These are phyloP conservation scores for Acanthamoeba polyphaga DNA, from an alignment of 208 protist genomes.

Conservation along the genomic window DNA sequence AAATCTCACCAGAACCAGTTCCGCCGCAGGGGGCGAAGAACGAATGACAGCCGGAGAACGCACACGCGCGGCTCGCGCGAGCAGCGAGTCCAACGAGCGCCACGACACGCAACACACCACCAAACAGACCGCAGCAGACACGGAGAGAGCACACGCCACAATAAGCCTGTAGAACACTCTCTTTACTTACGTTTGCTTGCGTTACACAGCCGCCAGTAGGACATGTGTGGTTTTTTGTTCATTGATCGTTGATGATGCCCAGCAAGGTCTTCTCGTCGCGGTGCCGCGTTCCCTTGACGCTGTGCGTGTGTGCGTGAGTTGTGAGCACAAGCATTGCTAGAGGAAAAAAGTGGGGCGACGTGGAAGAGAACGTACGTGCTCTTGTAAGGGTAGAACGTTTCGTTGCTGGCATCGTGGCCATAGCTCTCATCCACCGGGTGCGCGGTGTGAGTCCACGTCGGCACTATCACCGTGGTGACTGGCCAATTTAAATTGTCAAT, in stretches of 20 bases:
- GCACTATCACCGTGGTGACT: slow-evolving; percentile 57
- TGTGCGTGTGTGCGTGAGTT: neutral
- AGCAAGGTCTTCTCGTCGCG: neutral
- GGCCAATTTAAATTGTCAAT: neutral
- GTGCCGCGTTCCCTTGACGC: neutral
- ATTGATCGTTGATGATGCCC: slow-evolving; percentile 15
- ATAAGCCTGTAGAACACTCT: too few relatives aligned
- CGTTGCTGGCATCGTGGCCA: slow-evolving; percentile 52
- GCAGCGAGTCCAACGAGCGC: too few relatives aligned
- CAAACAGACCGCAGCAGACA: too few relatives aligned
- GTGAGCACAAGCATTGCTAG: too few relatives aligned
- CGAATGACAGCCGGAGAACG: too few relatives aligned
- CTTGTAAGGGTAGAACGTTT: slow-evolving; percentile 66
- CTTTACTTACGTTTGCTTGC: neutral
- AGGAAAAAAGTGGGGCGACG: too few relatives aligned
- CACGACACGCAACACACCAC: too few relatives aligned
- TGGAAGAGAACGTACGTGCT: neutral
- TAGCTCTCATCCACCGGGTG: neutral
- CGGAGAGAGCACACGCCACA: too few relatives aligned
- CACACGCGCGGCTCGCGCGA: too few relatives aligned
- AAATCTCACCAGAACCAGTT: neutral
- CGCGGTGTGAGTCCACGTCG: neutral
- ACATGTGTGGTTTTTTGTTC: neutral
- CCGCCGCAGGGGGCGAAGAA: too few relatives aligned
- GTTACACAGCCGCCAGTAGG: too few relatives aligned